Evolutionary conservation across 2,329 filamentous ascomycete genomes (phyloP).

Genomic region (Dothiorella sarmentorum): DNA sequence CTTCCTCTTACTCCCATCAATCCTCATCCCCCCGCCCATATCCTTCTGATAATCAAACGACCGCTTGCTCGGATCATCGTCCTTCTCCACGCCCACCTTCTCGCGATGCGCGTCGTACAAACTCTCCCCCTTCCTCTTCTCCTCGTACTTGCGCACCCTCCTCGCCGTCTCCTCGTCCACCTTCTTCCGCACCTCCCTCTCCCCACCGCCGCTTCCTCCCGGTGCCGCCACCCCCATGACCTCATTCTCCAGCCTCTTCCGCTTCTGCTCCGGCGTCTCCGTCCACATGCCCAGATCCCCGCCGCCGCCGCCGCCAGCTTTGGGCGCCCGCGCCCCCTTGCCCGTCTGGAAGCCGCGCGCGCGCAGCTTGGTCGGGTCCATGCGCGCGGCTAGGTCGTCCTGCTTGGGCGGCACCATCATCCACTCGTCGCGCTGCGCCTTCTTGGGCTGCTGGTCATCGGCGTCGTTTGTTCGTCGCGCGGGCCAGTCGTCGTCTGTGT

Average conservation of each 20-base stretch:
- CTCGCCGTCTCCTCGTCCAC: constrained; percentile 46
- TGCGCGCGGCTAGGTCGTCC: constrained; percentile 54
- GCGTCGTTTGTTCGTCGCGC: neutral
- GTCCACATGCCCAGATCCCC: constrained; percentile 71
- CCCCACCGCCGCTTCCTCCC: constrained; percentile 27
- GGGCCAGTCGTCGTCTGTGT: constrained; percentile 22
- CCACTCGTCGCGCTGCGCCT: constrained; percentile 69
- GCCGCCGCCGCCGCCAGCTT: constrained; percentile 34
- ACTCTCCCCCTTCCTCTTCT: constrained; percentile 42
- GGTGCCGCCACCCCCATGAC: constrained; percentile 67
- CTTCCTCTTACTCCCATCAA: constrained; percentile 69
- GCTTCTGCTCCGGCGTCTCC: constrained; percentile 85
- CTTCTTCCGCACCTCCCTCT: constrained; percentile 28
- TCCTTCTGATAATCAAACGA: constrained; percentile 93
- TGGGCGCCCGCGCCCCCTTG: constrained; percentile 51
- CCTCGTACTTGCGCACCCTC: constrained; percentile 56
- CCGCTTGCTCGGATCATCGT: constrained; percentile 83
- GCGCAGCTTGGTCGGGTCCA: constrained; percentile 80
- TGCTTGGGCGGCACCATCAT: constrained; percentile 51
- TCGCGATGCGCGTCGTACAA: constrained; percentile 47
- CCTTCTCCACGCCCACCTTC: constrained; percentile 58
- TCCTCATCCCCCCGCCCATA: constrained; percentile 71
- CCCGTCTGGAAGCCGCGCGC: constrained; percentile 78
- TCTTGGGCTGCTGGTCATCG: constrained; percentile 30
- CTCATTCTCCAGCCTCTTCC: constrained; percentile 73